Evolutionary conservation across 148 eudicot species (phyloP).

Genomic region (Polygonum aviculare): DNA sequence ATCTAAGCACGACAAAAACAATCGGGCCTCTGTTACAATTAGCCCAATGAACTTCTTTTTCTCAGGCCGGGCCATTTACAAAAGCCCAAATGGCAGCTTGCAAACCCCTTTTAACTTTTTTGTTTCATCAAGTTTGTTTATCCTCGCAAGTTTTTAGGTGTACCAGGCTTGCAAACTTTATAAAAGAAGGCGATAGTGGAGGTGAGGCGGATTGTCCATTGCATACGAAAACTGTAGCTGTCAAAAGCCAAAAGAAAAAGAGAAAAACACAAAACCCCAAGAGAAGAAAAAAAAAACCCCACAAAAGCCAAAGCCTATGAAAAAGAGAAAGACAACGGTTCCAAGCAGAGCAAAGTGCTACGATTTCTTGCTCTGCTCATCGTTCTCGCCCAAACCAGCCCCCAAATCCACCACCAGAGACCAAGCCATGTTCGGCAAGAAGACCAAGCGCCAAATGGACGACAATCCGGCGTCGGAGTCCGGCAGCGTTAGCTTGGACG

Average conservation of each 20-base stretch:
- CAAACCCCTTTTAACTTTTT: background rate
- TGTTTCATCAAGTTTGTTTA: background rate
- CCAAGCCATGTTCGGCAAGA: background rate
- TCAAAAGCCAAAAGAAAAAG: background rate
- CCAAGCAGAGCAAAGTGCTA: background rate
- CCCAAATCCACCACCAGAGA: background rate
- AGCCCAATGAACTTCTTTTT: background rate
- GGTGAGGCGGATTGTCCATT: background rate
- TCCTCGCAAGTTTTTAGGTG: too few relatives aligned
- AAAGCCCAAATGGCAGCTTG: background rate
- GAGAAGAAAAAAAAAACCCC: background rate
- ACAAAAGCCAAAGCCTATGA: slow-evolving; percentile 9
- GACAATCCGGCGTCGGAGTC: slow-evolving; percentile 39
- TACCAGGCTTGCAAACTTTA: background rate
- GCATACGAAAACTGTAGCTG: background rate
- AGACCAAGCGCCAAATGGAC: slow-evolving; percentile 14
- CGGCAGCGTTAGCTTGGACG: slow-evolving; percentile 65
- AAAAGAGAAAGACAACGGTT: slow-evolving; percentile 1
- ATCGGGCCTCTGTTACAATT: background rate
- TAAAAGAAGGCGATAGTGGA: background rate
- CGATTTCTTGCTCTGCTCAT: slow-evolving; percentile 1
- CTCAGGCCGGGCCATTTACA: background rate
- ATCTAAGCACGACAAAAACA: background rate
- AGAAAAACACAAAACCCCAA: background rate
- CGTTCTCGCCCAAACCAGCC: background rate